Evolutionary conservation across 148 eudicot genomes (phyloP), one percentile per base, ranked within the genome.

Genomic region (Rhododendron henanense): DNA sequence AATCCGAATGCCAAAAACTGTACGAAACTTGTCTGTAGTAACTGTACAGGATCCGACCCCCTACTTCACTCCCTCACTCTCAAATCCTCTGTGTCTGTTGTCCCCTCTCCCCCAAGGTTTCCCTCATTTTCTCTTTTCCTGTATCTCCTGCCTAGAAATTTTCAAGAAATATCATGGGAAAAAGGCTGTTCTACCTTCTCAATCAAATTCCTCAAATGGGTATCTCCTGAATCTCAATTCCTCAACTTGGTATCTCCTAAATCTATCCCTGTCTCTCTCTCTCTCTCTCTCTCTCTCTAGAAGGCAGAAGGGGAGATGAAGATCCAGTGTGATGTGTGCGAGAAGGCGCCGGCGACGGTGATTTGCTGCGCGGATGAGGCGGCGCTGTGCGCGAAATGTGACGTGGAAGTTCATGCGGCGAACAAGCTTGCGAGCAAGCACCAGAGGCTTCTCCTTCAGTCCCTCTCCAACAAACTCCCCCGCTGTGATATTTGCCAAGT

Each of bases 341-440:
- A 92, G 89, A 91, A 87, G 61, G 92, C 93, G 78, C 91, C 86
- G 33, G 99, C 99, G 78, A 95, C 95, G 4, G 92, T 97, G 83
- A 94, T 97, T 15, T 97, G 99, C 85, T 96, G 99, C 86, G 99
- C 99, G 0, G 98, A 96, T 87, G 99, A 97, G 85, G 99, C 99
- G 7, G 99, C 98, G 2, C 81, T 97, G 85, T 97, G 99, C 85
- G 94, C 89, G 0, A 93, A 91, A 78, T 97, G 99, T 86, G 99
- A 97, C 67, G 86, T 89, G 10, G 95, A 97, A 89, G 94, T 97
- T 55, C 99, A 97, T 87, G 98, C 99, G 2, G 99, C 99, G 8
- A 97, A 97, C 79, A 97, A 97, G 91, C 94, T 97, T 45, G 98
- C 99, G 28, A 94, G 98, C 89, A 97, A 97, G 87, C 99, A 97